Conservation (phyloP, 495 filamentous ascomycete genomes). For the Penicillium simplicissimum region DNA sequence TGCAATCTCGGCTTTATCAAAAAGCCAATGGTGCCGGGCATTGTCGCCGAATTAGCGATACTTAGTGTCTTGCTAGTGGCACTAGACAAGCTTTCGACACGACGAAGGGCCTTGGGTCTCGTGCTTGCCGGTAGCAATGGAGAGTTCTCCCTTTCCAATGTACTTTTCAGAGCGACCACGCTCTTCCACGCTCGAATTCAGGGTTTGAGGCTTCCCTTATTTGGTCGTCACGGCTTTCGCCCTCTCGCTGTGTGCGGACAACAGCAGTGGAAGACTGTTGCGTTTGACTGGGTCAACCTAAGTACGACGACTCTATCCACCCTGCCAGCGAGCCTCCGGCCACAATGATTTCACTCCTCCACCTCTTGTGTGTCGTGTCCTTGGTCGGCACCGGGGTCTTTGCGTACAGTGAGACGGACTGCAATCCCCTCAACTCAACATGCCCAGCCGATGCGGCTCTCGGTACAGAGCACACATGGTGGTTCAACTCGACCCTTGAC, state of each 20-base stretch:
- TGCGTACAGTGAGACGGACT: slow-evolving; percentile 38
- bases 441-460: slow-evolving; percentile 77
- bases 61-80: background rate
- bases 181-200: background rate
- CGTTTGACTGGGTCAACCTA: background rate
- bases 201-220: background rate
- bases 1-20: slow-evolving; percentile 1
- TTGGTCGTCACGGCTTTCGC: background rate
- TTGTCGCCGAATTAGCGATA: background rate
- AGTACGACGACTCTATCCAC: background rate
- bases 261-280: background rate
- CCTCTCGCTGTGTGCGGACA: background rate
- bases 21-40: background rate
- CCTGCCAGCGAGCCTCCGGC: background rate
- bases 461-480: slow-evolving; percentile 68
- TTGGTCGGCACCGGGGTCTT: background rate
- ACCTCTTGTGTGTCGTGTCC: background rate
- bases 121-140: background rate
- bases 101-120: background rate
- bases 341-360: background rate
- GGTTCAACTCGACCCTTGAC: slow-evolving; percentile 75
- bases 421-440: slow-evolving; percentile 58
- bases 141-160: background rate
- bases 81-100: background rate
- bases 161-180: background rate